Evolutionary conservation across 805 yeast species (phyloP), one percentile per base, ranked within the genome.

Genomic region (Saccharomyces mikatae): DNA sequence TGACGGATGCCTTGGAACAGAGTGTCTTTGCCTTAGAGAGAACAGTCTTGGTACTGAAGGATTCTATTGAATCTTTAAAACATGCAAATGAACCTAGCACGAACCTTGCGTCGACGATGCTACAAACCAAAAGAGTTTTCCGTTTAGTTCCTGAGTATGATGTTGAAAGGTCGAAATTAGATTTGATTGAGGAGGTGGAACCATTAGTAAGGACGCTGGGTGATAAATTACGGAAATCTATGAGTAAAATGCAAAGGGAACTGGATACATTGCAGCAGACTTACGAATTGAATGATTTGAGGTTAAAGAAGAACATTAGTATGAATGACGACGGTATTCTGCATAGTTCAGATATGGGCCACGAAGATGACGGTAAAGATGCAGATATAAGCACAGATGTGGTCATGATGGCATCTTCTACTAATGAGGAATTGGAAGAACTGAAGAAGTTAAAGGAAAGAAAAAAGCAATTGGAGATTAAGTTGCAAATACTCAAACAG

Each of bases 91-190:
- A 57, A 36, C 55, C 61, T 13, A 65, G 64, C 48, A 60, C 57
- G 26, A 56, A 60, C 31, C 52, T 68, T 30, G 61, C 68, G 0
- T 55, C 54, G 21, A 62, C 59, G 9, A 56, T 66, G 60, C 53
- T 69, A 13, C 62, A 64, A 53, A 60, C 64, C 1, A 61, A 59
- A 36, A 61, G 68, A 49, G 66, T 62, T 6, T 67, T 64, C 49
- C 66, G 63, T 50, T 56, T 69, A 31, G 61, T 67, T 13, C 63
- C 71, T 13, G 72, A 67, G 30, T 69, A 66, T 52, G 73, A 69
- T 48, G 66, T 69, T 28, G 69, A 68, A 49, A 55, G 65, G 41
- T 71, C 73, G 1, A 64, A 64, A 41, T 57, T 67, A 17, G 71
- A 67, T 48, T 56, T 67, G 22, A 65, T 62, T 47, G 71, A 68